Base-by-base conservation (phyloP, 2,329 filamentous ascomycete genomes). In the Pseudogymnoascus sp. region DNA sequence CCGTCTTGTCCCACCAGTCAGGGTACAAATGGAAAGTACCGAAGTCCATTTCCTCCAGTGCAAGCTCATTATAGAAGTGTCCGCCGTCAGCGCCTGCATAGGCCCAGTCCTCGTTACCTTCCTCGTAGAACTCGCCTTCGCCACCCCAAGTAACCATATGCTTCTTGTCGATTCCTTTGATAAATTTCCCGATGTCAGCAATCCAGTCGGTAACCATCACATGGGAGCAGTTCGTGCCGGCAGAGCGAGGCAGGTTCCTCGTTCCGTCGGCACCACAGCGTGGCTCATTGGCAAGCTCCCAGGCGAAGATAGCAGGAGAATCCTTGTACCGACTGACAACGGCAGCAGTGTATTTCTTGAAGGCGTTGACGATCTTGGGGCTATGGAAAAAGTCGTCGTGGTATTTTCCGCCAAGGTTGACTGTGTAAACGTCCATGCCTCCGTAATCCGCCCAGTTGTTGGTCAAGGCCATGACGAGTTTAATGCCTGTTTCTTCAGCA, bases 381-480 rank as follows among this genome's bases (percentile, higher is more conserved):
- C 79, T 67, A 13, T 74, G 75, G 66, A 83, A 82, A 73, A 82
- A 82, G 76, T 80, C 42, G 19, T 60, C 50, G 29, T 56, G 50
- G 26, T 56, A 56, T 56, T 56, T 56, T 60, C 79, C 79, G 0
- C 81, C 81, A 0, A 82, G 76, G 64, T 84, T 83, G n/a, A 80
- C 75, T 0, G 82, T 84, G 65, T 83, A 85, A 0, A 83, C 78
- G 35, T 83, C 82, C 80, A 83, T 83, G n/a, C 82, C 82, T 17
- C 82, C 82, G 61, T 84, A 84, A 62, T 84, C 81, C 5, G 81
- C 81, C 82, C 82, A 85, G 61, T 83, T 83, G 72, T 84, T 85
- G 0, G 81, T 83, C 64, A 85, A 69, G 0, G 81, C 76, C 11
- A 85, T 73, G 33, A 85, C 74, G 2, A 85, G 75, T 73, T 84